These are phyloP conservation scores for Tuber indicum DNA, from an alignment of 495 filamentous ascomycete species.

Conservation along the genomic window DNA sequence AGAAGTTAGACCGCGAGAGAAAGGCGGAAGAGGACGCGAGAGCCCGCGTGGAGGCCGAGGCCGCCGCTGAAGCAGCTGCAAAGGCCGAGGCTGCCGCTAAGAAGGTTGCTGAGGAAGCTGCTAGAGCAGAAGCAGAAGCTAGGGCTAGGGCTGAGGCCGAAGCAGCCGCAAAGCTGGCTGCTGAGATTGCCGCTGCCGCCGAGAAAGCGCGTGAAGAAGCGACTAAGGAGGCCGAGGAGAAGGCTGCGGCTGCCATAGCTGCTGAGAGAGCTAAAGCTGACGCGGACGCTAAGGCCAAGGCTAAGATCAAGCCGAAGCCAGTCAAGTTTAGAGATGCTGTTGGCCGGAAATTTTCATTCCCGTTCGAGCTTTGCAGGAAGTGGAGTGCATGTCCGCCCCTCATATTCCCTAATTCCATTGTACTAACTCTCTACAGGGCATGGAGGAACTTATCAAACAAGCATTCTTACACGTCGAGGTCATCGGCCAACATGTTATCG, in stretches of 20 bases:
- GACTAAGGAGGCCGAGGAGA: constrained; percentile 43
- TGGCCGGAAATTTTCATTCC: constrained; percentile 58
- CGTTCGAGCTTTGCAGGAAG: constrained; percentile 59
- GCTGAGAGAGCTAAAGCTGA: constrained; percentile 48
- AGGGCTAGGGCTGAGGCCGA: constrained; percentile 42
- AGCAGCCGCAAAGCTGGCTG: constrained; percentile 18
- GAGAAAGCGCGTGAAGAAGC: constrained; percentile 26
- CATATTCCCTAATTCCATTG: constrained; percentile 6
- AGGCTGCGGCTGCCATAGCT: constrained; percentile 43
- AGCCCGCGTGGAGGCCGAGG: constrained; percentile 42
- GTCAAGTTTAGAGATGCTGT: constrained; percentile 64
- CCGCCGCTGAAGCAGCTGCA: constrained; percentile 43
- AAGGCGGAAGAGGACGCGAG: constrained; percentile 43
- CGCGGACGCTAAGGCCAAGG: constrained; percentile 50
- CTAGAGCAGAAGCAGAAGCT: constrained; percentile 42
- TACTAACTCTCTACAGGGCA: constrained; percentile 45
- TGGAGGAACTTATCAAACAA: constrained; percentile 51
- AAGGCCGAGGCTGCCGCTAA: constrained; percentile 43
- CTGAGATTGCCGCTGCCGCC: constrained; percentile 29
- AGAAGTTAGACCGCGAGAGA: constrained; percentile 37
- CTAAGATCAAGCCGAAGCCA: constrained; percentile 46
- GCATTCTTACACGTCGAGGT: constrained; percentile 49
- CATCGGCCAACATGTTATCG: constrained; percentile 47
- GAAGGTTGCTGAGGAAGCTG: constrained; percentile 45
- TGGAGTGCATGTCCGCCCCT: constrained; percentile 51